Conservation (phyloP, 495 filamentous ascomycete genomes). For the Hypoxylon subgilvum region DNA sequence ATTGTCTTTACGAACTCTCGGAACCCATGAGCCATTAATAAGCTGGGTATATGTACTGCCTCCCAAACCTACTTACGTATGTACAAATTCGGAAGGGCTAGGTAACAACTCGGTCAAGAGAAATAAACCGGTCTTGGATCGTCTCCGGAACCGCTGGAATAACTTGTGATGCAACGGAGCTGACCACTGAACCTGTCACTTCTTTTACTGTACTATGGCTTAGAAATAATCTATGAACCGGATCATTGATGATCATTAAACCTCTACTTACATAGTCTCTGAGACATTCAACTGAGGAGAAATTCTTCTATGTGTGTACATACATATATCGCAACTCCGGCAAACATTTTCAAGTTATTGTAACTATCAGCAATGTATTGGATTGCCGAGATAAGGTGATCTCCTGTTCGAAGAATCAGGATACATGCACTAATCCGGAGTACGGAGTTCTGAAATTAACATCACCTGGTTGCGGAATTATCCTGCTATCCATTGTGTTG, state of each 20-base stretch:
- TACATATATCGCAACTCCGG: slow-evolving; percentile 15
- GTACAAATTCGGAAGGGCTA: background rate
- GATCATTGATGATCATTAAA: slow-evolving; percentile 4
- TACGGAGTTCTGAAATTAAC: slow-evolving; percentile 8
- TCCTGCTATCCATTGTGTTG: slow-evolving; percentile 1
- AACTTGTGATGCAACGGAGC: background rate
- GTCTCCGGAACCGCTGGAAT: slow-evolving; percentile 2
- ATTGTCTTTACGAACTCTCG: slow-evolving; percentile 8
- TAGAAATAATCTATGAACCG: no score
- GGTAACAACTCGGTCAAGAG: slow-evolving; percentile 16
- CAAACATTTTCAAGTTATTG: slow-evolving; percentile 5
- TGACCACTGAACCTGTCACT: background rate
- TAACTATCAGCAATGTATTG: slow-evolving; percentile 19
- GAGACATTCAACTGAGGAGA: slow-evolving; percentile 25
- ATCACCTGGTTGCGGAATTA: slow-evolving; percentile 1
- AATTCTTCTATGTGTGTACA: background rate
- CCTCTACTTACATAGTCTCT: slow-evolving; percentile 20
- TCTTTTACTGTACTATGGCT: background rate
- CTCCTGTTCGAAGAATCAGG: no score
- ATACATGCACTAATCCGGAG: no score
- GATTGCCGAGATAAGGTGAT: slow-evolving; percentile 1
- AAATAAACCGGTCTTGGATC: slow-evolving; percentile 6
- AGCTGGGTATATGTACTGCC: no score
- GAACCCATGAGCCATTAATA: slow-evolving; percentile 10
- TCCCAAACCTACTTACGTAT: no score